Conservation (phyloP, 495 filamentous ascomycete species). For the Neurospora sp. region DNA sequence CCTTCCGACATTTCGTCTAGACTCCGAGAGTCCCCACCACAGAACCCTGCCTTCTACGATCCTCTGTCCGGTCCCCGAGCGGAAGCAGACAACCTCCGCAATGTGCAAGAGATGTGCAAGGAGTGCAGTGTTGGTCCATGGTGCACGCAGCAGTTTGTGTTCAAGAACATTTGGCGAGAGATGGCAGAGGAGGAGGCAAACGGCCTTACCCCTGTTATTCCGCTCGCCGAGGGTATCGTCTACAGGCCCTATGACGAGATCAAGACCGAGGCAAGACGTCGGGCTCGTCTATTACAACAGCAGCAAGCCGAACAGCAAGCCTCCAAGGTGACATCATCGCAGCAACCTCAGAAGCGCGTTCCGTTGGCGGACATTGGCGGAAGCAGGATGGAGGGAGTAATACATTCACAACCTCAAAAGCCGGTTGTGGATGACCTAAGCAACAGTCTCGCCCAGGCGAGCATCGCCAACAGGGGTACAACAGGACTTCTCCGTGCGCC, state of each 20-base stretch:
- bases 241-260: slow-evolving; percentile 48
- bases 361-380: neutral
- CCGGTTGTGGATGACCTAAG: slow-evolving; percentile 14
- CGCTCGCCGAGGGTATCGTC: slow-evolving; percentile 56
- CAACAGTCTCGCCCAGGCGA: slow-evolving; percentile 14
- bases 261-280: slow-evolving; percentile 25
- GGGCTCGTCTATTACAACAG: slow-evolving; percentile 18
- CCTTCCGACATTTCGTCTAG: slow-evolving; percentile 39
- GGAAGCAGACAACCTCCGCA: slow-evolving; percentile 22
- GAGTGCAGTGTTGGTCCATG: slow-evolving; percentile 42
- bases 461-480: slow-evolving; percentile 4
- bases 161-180: slow-evolving; percentile 57
- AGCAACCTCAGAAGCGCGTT: neutral
- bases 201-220: slow-evolving; percentile 58
- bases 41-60: slow-evolving; percentile 32
- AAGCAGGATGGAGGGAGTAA: slow-evolving; percentile 1
- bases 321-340: neutral
- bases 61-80: slow-evolving; percentile 6
- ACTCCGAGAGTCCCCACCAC: slow-evolving; percentile 39
- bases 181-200: slow-evolving; percentile 60
- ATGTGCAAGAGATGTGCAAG: slow-evolving; percentile 32
- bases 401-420: neutral
- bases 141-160: slow-evolving; percentile 25
- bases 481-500: slow-evolving; percentile 32
- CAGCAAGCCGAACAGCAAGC: neutral